A percentile compares a stretch with the other conserved stretches of the same genome.
Conservation (phyloP, 129 eudicot species). For the Helichrysum umbraculigerum region DNA sequence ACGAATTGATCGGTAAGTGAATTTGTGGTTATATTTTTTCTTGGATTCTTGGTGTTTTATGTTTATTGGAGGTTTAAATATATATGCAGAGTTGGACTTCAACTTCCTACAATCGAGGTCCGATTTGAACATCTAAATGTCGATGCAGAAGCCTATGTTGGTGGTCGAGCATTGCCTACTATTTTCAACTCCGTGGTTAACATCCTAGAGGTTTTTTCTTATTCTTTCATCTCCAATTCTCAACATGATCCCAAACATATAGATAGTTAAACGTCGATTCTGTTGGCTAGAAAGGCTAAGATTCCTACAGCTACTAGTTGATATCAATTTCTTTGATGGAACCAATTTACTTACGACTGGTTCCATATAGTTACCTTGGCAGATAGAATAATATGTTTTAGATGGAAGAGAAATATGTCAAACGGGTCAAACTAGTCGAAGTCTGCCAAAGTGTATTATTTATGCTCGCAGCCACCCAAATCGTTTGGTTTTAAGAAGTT, state of each 20-base stretch:
- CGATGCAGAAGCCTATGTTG: slow-evolving; percentile 61
- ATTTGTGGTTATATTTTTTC: background rate
- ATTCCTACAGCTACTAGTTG: background rate
- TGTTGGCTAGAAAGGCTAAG: background rate
- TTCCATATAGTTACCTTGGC: too few species aligned
- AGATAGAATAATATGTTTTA: too few species aligned
- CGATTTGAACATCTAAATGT: slow-evolving; percentile 64
- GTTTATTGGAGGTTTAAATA: background rate
- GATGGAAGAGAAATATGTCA: background rate
- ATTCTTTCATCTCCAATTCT: slow-evolving; percentile 2
- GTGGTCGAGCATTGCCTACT: slow-evolving; percentile 65
- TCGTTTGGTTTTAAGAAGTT: too few species aligned
- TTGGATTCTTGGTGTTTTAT: background rate
- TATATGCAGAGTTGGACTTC: slow-evolving; percentile 60
- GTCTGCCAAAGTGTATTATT: too few species aligned
- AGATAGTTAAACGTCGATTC: background rate
- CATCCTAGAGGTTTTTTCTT: slow-evolving; percentile 48
- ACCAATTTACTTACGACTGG: background rate
- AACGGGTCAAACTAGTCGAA: too few species aligned
- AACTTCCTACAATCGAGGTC: slow-evolving; percentile 64
- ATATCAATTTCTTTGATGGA: background rate
- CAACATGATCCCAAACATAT: background rate
- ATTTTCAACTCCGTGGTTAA: slow-evolving; percentile 52
- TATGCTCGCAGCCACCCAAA: too few species aligned
- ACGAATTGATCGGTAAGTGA: slow-evolving; percentile 64